Evolutionary conservation across 768 basidiomycete species (phyloP).

Genomic region (Phaffia australis): DNA sequence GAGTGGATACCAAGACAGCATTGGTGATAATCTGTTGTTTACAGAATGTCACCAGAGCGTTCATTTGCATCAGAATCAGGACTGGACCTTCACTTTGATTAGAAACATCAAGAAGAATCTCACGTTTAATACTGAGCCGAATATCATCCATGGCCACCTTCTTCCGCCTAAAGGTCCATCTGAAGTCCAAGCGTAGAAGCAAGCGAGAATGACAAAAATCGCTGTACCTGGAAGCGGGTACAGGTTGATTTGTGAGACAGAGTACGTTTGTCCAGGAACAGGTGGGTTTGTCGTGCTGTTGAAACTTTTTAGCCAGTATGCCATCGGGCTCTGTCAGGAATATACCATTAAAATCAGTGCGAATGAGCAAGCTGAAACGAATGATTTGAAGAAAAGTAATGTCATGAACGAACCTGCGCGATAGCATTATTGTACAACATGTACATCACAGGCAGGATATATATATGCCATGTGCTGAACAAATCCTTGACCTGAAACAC

Average conservation of each 20-base stretch:
- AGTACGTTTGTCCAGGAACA: slow-evolving; percentile 1
- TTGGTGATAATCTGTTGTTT: slow-evolving; percentile 12
- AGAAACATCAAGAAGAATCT: too few species aligned
- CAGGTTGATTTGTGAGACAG: slow-evolving; percentile 15
- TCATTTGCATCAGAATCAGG: too few species aligned
- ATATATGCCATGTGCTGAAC: slow-evolving; percentile 2
- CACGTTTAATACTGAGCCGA: neutral
- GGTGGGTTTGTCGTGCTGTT: slow-evolving; percentile 2
- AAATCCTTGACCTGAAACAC: neutral
- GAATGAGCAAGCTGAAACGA: neutral
- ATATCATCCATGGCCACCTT: slow-evolving; percentile 9
- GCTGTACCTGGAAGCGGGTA: neutral
- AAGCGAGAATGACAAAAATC: slow-evolving; percentile 7
- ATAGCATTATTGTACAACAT: slow-evolving; percentile 10
- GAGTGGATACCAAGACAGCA: slow-evolving; percentile 6
- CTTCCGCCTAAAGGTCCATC: neutral
- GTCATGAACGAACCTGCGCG: neutral
- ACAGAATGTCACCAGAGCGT: neutral
- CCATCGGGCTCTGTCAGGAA: slow-evolving; percentile 7
- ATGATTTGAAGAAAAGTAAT: neutral
- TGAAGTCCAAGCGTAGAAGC: slow-evolving; percentile 1
- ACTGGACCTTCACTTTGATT: too few species aligned
- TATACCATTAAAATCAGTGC: neutral
- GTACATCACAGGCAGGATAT: slow-evolving; percentile 6
- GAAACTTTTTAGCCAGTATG: slow-evolving; percentile 18